Evolutionary conservation across 306 rosid genomes (phyloP).

Genomic region (Rosa lucieae): DNA sequence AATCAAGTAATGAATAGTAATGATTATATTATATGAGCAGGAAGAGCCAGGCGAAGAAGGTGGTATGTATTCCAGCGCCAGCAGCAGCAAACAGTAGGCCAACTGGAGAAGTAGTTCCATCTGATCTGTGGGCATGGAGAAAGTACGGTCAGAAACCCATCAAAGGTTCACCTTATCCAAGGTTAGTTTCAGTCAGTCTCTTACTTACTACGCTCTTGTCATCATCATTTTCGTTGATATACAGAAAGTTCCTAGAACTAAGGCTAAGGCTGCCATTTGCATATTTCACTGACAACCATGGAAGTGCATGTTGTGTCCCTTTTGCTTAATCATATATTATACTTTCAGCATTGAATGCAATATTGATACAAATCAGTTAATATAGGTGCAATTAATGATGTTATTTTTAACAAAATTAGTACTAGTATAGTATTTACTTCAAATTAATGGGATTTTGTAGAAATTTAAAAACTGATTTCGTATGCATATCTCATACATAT

Average conservation of each 20-base stretch:
- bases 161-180: constrained; percentile 97
- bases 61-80: constrained; percentile 93
- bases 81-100: constrained; percentile 84
- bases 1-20: neutral
- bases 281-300: constrained; percentile 21
- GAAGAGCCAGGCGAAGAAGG: constrained; percentile 86
- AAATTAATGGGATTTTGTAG: neutral
- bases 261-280: constrained; percentile 23
- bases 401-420: neutral
- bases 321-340: constrained; percentile 3
- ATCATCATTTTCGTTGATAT: neutral
- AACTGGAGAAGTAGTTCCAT: constrained; percentile 93
- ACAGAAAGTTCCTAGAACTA: constrained; percentile 20
- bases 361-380: neutral
- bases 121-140: constrained; percentile 99
- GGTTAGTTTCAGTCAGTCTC: constrained; percentile 34
- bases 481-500: neutral
- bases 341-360: neutral
- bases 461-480: neutral
- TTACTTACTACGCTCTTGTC: neutral
- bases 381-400: neutral
- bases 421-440: neutral
- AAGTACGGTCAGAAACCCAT: constrained; percentile 98
- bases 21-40: constrained; percentile 29
- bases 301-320: constrained; percentile 7